phyloP scores from a whole-genome alignment of 371 early-diverging fungal species.

The Mortierella sp. region DNA sequence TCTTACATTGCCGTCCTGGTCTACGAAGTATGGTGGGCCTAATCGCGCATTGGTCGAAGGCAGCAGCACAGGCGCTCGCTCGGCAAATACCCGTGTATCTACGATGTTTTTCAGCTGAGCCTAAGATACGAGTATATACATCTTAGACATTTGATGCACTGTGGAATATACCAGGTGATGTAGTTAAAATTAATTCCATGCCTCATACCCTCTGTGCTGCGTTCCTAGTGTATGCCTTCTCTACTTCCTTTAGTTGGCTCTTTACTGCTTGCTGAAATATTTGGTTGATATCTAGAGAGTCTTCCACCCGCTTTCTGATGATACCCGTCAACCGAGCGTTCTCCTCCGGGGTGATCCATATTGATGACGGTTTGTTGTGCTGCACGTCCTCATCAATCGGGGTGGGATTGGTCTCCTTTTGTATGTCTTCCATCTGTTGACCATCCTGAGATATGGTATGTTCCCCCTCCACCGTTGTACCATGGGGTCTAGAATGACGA shows the following conservation, averaged over 20 bases:
- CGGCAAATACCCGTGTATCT: conserved; percentile 7
- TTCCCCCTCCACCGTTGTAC: not conserved
- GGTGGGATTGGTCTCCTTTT: not conserved
- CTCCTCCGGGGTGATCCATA: conserved; percentile 14
- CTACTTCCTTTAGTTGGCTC: conserved; percentile 24
- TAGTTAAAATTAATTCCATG: not conserved
- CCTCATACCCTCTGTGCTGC: conserved; percentile 18
- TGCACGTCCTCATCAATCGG: not conserved
- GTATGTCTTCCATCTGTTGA: not conserved
- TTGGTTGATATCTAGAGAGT: conserved; percentile 31
- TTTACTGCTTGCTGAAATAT: conserved; percentile 19
- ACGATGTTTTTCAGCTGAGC: conserved; percentile 13
- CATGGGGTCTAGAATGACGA: not conserved
- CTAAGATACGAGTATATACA: conserved; percentile 8
- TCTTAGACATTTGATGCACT: not conserved
- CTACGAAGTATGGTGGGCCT: conserved; percentile 63
- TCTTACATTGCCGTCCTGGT: conserved; percentile 52
- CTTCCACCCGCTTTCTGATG: conserved; percentile 15
- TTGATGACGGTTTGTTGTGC: not conserved
- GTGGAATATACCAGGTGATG: not conserved
- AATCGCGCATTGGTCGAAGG: conserved; percentile 15
- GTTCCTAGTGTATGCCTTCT: conserved; percentile 31
- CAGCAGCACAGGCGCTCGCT: conserved; percentile 17
- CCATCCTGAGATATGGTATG: not conserved
- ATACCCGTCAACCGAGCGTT: conserved; percentile 12